A percentile compares a stretch with the other conserved stretches of the same genome.
Conservation (phyloP, 768 basidiomycete species). For the Calocybe cyanea region DNA sequence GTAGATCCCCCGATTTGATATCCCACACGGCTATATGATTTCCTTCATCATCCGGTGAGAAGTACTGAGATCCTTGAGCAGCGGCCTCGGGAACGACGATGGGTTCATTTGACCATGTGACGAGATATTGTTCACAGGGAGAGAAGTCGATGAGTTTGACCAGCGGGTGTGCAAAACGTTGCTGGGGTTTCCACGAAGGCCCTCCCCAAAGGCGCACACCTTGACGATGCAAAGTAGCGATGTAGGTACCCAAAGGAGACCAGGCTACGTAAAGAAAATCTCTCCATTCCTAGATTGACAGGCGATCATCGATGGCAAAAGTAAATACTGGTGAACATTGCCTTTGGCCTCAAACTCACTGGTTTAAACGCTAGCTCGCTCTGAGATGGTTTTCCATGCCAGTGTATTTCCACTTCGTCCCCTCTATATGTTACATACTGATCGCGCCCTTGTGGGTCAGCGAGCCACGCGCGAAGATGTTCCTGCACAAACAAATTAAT, state of each 20-base stretch:
- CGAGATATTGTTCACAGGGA: slow-evolving; percentile 92
- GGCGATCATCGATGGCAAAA: slow-evolving; percentile 4
- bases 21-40: slow-evolving; percentile 99
- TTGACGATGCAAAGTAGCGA: slow-evolving; percentile 91
- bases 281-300: slow-evolving; percentile 75
- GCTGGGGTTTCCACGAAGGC: slow-evolving; percentile 80
- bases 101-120: slow-evolving; percentile 96
- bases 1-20: slow-evolving; percentile 85
- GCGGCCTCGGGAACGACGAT: slow-evolving; percentile 82
- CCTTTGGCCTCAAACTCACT: slow-evolving; percentile 43
- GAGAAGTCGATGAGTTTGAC: slow-evolving; percentile 97
- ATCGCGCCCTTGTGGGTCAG: slow-evolving; percentile 88
- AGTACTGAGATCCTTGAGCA: slow-evolving; percentile 77
- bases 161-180: slow-evolving; percentile 92
- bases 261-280: slow-evolving; percentile 91
- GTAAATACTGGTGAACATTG: no score
- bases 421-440: slow-evolving; percentile 94
- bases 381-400: slow-evolving; percentile 90
- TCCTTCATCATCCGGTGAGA: slow-evolving; percentile 93
- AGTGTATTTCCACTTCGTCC: slow-evolving; percentile 85
- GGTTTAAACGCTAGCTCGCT: slow-evolving; percentile 78
- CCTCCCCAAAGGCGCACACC: slow-evolving; percentile 98
- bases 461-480: slow-evolving; percentile 93
- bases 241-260: slow-evolving; percentile 95
- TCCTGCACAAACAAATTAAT: slow-evolving; percentile 50